Evolutionary conservation across 108 stramenopile genomes (phyloP).

Genomic region (Pseudonitzschia delicatissima): DNA sequence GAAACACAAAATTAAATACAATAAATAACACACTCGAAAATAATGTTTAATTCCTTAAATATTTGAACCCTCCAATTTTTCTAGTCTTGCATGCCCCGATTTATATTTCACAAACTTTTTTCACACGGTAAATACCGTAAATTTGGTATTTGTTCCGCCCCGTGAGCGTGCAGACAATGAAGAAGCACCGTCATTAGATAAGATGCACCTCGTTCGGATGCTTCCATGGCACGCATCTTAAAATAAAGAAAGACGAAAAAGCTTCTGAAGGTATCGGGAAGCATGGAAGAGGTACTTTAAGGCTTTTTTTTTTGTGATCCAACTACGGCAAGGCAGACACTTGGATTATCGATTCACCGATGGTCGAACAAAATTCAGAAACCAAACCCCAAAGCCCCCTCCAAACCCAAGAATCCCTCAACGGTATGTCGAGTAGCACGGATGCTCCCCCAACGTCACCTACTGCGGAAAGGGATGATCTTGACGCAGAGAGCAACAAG

Average conservation of each 20-base stretch:
- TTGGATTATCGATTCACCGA: too few species aligned
- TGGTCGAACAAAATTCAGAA: neutral
- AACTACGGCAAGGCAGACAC: too few species aligned
- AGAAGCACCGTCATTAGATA: too few species aligned
- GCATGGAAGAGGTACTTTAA: neutral
- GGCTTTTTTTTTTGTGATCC: neutral
- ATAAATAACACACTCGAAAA: neutral
- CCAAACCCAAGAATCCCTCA: neutral
- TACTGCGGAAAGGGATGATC: conserved; percentile 14
- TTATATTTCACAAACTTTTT: neutral
- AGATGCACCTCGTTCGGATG: too few species aligned
- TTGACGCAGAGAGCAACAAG: conserved; percentile 20
- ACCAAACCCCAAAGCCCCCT: neutral
- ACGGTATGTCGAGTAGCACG: neutral
- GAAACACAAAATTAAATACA: neutral
- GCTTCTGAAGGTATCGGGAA: neutral
- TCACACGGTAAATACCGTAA: neutral
- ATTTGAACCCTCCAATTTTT: neutral
- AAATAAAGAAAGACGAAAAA: neutral
- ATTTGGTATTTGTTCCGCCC: too few species aligned
- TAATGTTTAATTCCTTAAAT: neutral
- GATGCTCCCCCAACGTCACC: conserved; percentile 1
- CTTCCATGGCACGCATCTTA: neutral
- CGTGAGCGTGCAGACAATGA: too few species aligned
- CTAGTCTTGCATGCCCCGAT: neutral